Evolutionary conservation across 164 flowering plant species (phyloP).

Genomic region (Chimonanthus salicifolius): DNA sequence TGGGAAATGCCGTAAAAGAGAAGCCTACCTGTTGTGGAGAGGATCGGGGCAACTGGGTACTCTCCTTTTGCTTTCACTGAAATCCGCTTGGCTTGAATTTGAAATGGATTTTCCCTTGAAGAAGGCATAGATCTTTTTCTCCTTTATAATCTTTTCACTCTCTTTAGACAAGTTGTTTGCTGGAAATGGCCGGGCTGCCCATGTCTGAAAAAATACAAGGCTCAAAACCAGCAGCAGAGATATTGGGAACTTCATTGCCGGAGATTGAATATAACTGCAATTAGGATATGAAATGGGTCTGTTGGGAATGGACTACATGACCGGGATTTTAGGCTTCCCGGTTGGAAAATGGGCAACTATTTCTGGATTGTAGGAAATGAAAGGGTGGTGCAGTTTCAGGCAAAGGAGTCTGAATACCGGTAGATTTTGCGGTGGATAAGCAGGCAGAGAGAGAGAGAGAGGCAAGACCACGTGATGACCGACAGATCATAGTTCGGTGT

Average conservation of each 20-base stretch:
- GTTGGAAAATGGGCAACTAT: background rate
- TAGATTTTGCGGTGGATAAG: background rate
- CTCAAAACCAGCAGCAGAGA: background rate
- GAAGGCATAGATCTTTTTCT: background rate
- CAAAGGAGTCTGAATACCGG: slow-evolving; percentile 1
- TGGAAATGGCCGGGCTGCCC: slow-evolving; percentile 9
- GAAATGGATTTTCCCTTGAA: slow-evolving; percentile 1
- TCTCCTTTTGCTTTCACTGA: slow-evolving; percentile 12
- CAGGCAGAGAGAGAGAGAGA: slow-evolving; percentile 5
- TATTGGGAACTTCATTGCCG: background rate
- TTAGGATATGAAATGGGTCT: background rate
- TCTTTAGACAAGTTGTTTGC: background rate
- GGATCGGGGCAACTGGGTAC: slow-evolving; percentile 19
- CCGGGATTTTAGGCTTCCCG: background rate
- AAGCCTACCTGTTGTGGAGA: slow-evolving; percentile 17
- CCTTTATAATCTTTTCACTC: background rate
- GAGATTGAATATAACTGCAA: background rate
- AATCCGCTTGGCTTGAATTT: slow-evolving; percentile 9
- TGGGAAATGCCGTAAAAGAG: background rate
- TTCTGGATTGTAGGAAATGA: background rate
- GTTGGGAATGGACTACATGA: slow-evolving; percentile 1
- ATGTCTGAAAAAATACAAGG: background rate
- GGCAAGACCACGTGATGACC: slow-evolving; percentile 9
- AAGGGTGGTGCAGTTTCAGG: background rate
- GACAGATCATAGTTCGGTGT: slow-evolving; percentile 3